Conservation (phyloP, 768 basidiomycete species). For the Boletus tomentosulus region DNA sequence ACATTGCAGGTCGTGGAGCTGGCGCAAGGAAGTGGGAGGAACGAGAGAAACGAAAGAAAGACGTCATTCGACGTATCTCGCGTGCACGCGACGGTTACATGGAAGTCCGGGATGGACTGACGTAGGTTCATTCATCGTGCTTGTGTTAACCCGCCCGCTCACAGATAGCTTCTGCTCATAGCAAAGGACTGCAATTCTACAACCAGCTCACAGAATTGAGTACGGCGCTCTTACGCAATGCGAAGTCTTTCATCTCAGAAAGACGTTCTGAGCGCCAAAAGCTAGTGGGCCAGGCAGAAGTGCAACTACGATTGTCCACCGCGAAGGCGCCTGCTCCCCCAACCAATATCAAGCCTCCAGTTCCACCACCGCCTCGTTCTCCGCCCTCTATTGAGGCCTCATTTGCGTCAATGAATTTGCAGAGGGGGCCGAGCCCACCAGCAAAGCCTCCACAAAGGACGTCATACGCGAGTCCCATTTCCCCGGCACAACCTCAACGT, state of each 20-base stretch:
- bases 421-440: constrained; percentile 28
- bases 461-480: constrained; percentile 18
- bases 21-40: constrained; percentile 81
- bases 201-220: constrained; percentile 68
- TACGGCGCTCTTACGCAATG: constrained; percentile 51
- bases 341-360: constrained; percentile 46
- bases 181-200: constrained; percentile 90
- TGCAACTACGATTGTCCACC: constrained; percentile 57
- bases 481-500: constrained; percentile 20
- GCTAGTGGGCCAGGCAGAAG: constrained; percentile 65
- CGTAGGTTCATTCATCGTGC: constrained; percentile 45
- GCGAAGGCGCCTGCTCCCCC: constrained; percentile 34
- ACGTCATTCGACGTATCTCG: constrained; percentile 65
- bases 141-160: constrained; percentile 4
- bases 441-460: constrained; percentile 26
- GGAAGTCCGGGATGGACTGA: constrained; percentile 81
- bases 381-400: constrained; percentile 44
- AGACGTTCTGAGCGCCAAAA: constrained; percentile 69
- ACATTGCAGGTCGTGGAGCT: constrained; percentile 69
- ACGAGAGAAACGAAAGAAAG: constrained; percentile 73
- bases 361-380: constrained; percentile 42
- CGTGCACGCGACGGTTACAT: constrained; percentile 80
- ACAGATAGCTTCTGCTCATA: constrained; percentile 26
- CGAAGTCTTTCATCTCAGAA: constrained; percentile 56
- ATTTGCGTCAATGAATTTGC: constrained; percentile 56